These are phyloP conservation scores for Lactifluus subvellereus DNA, from an alignment of 768 basidiomycete genomes.

Conservation along the genomic window DNA sequence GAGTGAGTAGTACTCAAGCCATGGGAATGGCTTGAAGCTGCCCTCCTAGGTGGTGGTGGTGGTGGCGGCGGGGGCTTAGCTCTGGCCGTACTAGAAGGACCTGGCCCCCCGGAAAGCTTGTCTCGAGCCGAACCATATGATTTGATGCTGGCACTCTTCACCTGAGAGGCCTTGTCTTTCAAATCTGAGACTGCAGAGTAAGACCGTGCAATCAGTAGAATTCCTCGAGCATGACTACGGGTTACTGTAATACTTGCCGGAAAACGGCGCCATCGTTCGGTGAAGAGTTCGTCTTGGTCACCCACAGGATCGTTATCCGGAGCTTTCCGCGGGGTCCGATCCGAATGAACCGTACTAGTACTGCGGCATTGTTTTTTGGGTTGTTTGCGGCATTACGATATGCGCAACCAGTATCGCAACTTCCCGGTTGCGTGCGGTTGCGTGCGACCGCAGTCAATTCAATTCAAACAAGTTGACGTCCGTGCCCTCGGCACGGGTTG, in stretches of 20 bases:
- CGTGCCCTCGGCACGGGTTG: too few relatives aligned
- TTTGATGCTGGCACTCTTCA: conserved; percentile 7
- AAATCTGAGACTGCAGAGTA: conserved; percentile 2
- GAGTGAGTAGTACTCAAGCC: not conserved
- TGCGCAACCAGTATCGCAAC: too few relatives aligned
- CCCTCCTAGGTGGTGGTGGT: not conserved
- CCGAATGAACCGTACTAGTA: too few relatives aligned
- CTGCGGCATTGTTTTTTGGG: too few relatives aligned
- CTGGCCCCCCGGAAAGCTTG: not conserved
- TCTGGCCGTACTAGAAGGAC: not conserved
- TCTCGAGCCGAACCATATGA: conserved; percentile 10
- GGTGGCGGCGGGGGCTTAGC: conserved; percentile 4
- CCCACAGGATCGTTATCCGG: not conserved
- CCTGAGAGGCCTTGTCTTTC: conserved; percentile 15
- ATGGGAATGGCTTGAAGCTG: not conserved
- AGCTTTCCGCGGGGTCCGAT: too few relatives aligned
- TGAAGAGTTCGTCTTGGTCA: too few relatives aligned
- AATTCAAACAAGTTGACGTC: too few relatives aligned
- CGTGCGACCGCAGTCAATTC: too few relatives aligned
- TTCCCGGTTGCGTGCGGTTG: too few relatives aligned
- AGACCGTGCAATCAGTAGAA: not conserved
- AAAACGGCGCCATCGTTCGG: conserved; percentile 15
- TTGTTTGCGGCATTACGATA: too few relatives aligned
- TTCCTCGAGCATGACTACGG: too few relatives aligned
- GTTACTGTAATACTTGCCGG: conserved; percentile 9